Evolutionary conservation across 345 rosid species (phyloP), one percentile per base, ranked within the genome.

Genomic region (Eucalyptus shirleyi): DNA sequence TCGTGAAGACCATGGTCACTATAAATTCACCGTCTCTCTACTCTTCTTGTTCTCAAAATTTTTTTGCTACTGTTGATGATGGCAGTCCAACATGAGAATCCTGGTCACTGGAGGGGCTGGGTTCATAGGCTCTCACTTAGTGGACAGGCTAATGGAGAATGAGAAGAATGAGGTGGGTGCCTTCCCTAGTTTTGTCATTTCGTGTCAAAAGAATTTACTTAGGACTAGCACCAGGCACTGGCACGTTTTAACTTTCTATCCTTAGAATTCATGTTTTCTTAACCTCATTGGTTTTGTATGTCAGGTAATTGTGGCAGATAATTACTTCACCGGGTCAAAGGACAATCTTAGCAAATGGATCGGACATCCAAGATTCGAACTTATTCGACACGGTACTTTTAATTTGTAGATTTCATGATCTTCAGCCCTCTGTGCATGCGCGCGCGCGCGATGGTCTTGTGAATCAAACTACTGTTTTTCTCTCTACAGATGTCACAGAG

Each of bases 51-150:
- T 40, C 47, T 77, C 24, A 77, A 77, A 21, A 5, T 0, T 1
- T 5, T 3, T 77, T 40, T 77, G 15, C 85, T 21, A 12, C 28
- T 77, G 28, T 77, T 77, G 85, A 77, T 77, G 47, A 40, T 77
- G 85, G 47, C 93, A 97, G 99, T 95, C 99, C 40, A 98, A 98
- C 89, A 95, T 97, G 99, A 96, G 99, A 92, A 98, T 98, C 89
- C 94, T 98, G 93, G 94, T 97, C 82, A 96, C 98, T 55, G 99
- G 99, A 90, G 99, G 99, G 88, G 98, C 99, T 93, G 99, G 99
- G 88, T 97, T 96, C 93, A 97, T 97, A 45, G 99, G 99, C 44
- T 97, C 99, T 89, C 99, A 97, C 90, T 93, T 98, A 59, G 99
- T 97, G 50, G 99, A 98, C 94, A 95, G 89, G 92, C 92, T 97